phyloP scores from a whole-genome alignment of 2,329 filamentous ascomycete genomes.

The Elsinoe batatas region DNA sequence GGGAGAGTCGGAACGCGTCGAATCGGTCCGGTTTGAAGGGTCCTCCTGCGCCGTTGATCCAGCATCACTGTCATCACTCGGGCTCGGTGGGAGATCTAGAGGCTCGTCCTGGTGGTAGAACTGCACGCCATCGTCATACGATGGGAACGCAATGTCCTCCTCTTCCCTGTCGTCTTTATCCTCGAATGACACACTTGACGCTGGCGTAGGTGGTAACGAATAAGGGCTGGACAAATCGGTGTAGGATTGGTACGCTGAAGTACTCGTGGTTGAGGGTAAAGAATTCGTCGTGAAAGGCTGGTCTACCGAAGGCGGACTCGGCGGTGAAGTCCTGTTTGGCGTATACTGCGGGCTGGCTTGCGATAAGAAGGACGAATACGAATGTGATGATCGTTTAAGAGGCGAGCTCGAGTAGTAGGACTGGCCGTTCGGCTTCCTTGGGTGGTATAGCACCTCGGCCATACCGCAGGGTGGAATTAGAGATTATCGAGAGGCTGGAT shows the following conservation, averaged over 20 bases:
- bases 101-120: conserved; percentile 18
- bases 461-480: conserved; percentile 21
- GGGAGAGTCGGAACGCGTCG: conserved; percentile 49
- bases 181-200: conserved; percentile 53
- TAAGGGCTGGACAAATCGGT: conserved; percentile 32
- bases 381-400: conserved; percentile 30
- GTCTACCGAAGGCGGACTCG: conserved; percentile 12
- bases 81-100: conserved; percentile 31
- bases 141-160: conserved; percentile 36
- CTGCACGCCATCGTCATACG: conserved; percentile 29
- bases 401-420: conserved; percentile 32
- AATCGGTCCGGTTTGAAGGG: conserved; percentile 47
- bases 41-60: conserved; percentile 28
- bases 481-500: conserved; percentile 6
- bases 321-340: conserved; percentile 10
- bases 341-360: conserved; percentile 7
- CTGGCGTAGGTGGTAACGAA: conserved; percentile 53
- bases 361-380: conserved; percentile 17
- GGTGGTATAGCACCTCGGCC: conserved; percentile 35
- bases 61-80: conserved; percentile 17
- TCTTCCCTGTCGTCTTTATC: conserved; percentile 45
- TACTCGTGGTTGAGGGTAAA: conserved; percentile 23
- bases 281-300: conserved; percentile 21
- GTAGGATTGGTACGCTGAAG: conserved; percentile 23
- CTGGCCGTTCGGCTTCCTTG: conserved; percentile 33